Percentiles rank a stretch among this genome's conserved stretches.
Conservation (phyloP, 2,329 filamentous ascomycete species). For the Cytospora schulzeri region DNA sequence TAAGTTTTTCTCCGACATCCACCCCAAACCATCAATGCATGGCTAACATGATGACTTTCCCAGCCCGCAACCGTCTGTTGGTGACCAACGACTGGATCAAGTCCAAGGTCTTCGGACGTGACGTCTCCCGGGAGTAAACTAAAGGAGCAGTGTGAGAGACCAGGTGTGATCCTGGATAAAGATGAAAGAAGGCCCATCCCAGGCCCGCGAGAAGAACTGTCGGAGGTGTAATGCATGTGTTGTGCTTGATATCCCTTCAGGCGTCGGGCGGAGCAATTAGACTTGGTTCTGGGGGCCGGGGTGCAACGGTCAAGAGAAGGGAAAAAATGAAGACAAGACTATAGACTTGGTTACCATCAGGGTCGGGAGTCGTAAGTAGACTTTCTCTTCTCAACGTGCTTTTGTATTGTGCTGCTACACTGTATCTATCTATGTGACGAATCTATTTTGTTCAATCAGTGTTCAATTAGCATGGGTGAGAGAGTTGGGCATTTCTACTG, state of each 20-base stretch:
- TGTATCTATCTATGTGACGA: constrained; percentile 17
- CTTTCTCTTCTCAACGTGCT: constrained; percentile 12
- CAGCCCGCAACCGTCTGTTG: constrained; percentile 90
- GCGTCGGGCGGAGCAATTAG: constrained; percentile 19
- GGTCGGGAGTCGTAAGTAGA: constrained; percentile 2
- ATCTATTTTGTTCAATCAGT: constrained; percentile 4
- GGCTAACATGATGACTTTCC: not conserved
- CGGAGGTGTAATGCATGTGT: constrained; percentile 13
- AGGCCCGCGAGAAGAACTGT: not conserved
- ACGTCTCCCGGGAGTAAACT: constrained; percentile 79
- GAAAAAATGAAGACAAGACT: not conserved
- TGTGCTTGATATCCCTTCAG: constrained; percentile 21
- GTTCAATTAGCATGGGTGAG: not conserved
- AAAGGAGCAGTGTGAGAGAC: not conserved
- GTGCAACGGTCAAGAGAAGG: constrained; percentile 6
- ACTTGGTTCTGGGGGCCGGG: constrained; percentile 6
- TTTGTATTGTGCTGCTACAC: constrained; percentile 6
- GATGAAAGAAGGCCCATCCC: not conserved
- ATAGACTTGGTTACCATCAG: constrained; percentile 16
- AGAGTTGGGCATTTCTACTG: not conserved
- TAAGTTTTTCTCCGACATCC: constrained; percentile 55
- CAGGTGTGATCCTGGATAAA: not conserved
- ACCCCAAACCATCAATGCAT: constrained; percentile 27
- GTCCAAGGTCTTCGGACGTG: constrained; percentile 93
- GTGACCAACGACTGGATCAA: constrained; percentile 96